Conservation (phyloP, 495 filamentous ascomycete species). For the Hyphodiscus hymeniophilus region DNA sequence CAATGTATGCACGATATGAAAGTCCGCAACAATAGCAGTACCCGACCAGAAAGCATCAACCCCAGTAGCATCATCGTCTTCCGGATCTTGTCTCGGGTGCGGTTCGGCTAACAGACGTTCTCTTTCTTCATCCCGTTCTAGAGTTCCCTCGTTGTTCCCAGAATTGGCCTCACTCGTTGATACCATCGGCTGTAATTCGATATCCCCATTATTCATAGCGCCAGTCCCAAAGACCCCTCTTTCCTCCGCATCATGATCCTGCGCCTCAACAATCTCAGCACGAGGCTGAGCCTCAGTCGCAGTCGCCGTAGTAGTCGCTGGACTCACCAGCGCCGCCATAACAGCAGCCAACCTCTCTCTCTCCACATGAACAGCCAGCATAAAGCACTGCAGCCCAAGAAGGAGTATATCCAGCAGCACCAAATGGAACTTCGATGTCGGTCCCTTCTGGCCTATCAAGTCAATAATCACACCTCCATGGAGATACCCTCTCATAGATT, state of each 20-base stretch:
- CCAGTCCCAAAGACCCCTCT: conserved; percentile 55
- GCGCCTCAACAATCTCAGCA: conserved; percentile 26
- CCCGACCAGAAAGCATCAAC: conserved; percentile 58
- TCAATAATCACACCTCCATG: conserved; percentile 82
- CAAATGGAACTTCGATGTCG: conserved; percentile 56
- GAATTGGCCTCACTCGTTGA: conserved; percentile 13
- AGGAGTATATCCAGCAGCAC: conserved; percentile 57
- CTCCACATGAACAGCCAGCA: conserved; percentile 66
- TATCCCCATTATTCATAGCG: conserved; percentile 32
- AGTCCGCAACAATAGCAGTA: conserved; percentile 57
- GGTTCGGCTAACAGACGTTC: conserved; percentile 14
- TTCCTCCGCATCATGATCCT: conserved; percentile 78
- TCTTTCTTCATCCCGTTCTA: conserved; percentile 31
- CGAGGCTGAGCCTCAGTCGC: conserved; percentile 17
- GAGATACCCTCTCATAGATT: conserved; percentile 70
- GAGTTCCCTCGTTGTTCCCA: conserved; percentile 8
- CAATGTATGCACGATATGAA: conserved; percentile 60
- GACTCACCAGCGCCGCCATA: conserved; percentile 18
- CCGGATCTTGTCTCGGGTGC: conserved; percentile 18
- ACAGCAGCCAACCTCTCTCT: conserved; percentile 43
- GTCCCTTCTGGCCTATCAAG: conserved; percentile 78
- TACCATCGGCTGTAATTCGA: conserved; percentile 40
- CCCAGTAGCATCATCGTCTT: conserved; percentile 33
- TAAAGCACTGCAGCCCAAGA: conserved; percentile 59
- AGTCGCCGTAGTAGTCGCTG: conserved; percentile 5